These are phyloP conservation scores for Gracilaria vermiculophylla DNA, from an alignment of 23 red algal species.

Conservation along the genomic window DNA sequence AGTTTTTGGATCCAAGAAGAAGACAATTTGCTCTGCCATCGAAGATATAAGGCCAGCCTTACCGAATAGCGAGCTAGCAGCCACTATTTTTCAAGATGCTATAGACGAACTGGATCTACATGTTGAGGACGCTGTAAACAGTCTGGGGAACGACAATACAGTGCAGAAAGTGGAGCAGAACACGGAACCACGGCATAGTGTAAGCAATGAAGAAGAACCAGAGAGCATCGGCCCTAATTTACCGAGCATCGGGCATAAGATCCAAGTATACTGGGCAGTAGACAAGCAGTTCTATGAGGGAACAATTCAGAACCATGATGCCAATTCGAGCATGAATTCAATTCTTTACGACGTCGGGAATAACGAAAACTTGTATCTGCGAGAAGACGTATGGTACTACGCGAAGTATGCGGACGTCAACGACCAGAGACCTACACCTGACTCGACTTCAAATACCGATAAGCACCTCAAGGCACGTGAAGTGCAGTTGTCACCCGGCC, in stretches of 20 bases:
- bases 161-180: no score
- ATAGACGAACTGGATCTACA: constrained; percentile 21
- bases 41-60: constrained; percentile 13
- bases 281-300: not conserved
- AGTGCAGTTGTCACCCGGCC: no score
- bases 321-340: not conserved
- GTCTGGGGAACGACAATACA: not conserved
- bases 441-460: no score
- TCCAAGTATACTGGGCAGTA: constrained; percentile 1
- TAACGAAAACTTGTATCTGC: no score
- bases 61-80: not conserved
- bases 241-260: not conserved
- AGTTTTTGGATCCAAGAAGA: not conserved
- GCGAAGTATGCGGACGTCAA: no score
- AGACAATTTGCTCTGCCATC: not conserved
- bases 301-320: not conserved
- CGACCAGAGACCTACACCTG: no score
- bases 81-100: constrained; percentile 23
- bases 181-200: no score
- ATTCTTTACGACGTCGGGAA: constrained; percentile 24
- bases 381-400: no score
- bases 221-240: not conserved
- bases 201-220: no score
- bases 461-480: not conserved
- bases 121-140: no score